Evolutionary conservation across 2,329 filamentous ascomycete species (phyloP), one percentile per base, ranked within the genome.

Genomic region (Furcasterigmium furcatum): DNA sequence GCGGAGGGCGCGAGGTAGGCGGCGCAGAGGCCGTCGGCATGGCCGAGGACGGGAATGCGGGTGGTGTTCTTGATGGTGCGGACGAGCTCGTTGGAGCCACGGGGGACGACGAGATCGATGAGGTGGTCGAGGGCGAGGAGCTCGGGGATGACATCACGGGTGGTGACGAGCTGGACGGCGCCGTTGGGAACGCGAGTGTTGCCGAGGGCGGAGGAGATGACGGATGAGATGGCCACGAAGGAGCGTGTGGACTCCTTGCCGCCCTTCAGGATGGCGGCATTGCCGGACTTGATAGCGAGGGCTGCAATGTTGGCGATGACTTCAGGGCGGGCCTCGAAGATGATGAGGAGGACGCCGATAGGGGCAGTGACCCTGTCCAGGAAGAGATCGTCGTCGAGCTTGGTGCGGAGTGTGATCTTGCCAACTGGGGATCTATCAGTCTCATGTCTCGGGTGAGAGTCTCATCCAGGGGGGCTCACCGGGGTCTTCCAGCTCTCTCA

Each of bases 271-370:
- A 99, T 97, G 43, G 91, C 94, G 29, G 94, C 88, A 66, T 99
- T 99, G 58, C 91, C 94, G 12, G 92, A 97, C 66, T 99, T 99
- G 67, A 99, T 88, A 30, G 94, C 91, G 20, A 99, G 77, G 4
- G 91, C 89, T 51, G 94, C 91, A 60, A 99, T 97, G 67, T 99
- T 99, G 61, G 92, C 94, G 61, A 99, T 96, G 53, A 99, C 94
- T 70, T 99, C 94, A 7, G 94, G 94, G 8, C 94, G 87, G 29
- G 94, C 94, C 71, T 99, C 94, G 62, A 99, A 99, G 61, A 99
- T 97, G 68, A 99, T 94, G 55, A 99, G 80, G 35, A 99, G 80
- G n/a, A 97, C 91, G 48, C 94, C 94, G 56, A 99, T 97, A 6
- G 94, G 94, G 63, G 90, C 96, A 34, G 89, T 91, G 39, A 96